phyloP scores from a whole-genome alignment of 306 rosid genomes.

The Notholithocarpus densiflorus region DNA sequence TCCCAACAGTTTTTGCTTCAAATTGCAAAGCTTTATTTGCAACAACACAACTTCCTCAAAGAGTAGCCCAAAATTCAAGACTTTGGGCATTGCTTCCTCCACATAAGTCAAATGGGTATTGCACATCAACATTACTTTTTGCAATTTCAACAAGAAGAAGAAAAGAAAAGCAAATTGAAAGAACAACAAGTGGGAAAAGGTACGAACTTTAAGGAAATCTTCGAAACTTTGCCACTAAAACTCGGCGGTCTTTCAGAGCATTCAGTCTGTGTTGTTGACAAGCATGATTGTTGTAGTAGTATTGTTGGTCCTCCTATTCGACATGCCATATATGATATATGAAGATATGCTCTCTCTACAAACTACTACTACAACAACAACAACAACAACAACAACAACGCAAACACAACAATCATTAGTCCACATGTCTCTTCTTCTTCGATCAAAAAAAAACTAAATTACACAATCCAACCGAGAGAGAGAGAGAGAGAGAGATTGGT shows the following conservation, averaged over 20 bases:
- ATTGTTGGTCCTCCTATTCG: slow-evolving; percentile 37
- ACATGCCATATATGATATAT: slow-evolving; percentile 35
- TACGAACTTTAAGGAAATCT: slow-evolving; percentile 29
- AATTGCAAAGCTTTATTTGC: too few relatives aligned
- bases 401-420: background rate
- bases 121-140: background rate
- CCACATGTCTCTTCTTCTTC: background rate
- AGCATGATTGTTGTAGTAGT: slow-evolving; percentile 39
- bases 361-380: slow-evolving; percentile 8
- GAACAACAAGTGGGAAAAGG: slow-evolving; percentile 31
- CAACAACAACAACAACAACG: slow-evolving; percentile 10
- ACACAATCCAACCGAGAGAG: background rate
- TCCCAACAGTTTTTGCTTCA: too few relatives aligned
- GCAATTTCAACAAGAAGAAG: background rate
- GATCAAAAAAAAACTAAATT: background rate
- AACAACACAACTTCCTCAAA: too few relatives aligned
- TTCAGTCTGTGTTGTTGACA: slow-evolving; percentile 37
- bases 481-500: too few relatives aligned
- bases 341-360: too few relatives aligned
- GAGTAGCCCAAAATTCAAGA: too few relatives aligned
- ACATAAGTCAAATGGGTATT: background rate
- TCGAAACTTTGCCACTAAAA: slow-evolving; percentile 30
- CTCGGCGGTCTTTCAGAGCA: slow-evolving; percentile 32
- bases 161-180: background rate
- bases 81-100: background rate